Evolutionary conservation across 2,329 filamentous ascomycete genomes (phyloP), one percentile per base, ranked within the genome.

Genomic region (Xylaria digitata): DNA sequence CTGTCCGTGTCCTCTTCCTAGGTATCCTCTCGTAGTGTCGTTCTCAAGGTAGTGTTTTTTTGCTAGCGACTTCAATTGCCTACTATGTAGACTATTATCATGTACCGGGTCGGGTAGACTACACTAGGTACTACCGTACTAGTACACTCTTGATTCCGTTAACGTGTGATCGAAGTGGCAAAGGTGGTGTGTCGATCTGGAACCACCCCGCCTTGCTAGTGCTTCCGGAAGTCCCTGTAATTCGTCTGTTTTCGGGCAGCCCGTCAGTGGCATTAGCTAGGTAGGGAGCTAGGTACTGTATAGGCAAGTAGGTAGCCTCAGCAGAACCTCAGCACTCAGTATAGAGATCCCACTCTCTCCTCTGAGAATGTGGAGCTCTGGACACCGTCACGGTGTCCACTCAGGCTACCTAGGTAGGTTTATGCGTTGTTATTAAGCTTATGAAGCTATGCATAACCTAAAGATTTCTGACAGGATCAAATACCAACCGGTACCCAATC

Each of bases 111-210:
- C 26, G 26, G 26, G 26, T 26, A 26, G 26, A 26, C 26, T 26
- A 26, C 3, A 26, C 26, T 26, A 5, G 26, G 26, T 26, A 26
- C 45, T 11, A 48, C 11, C 11, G 19, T 21, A 19, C 21, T 46
- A 19, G 17, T 46, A n/a, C 9, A 19, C n/a, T 46, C 19, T 46
- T 19, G 8, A 46, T 46, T 46, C 21, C 45, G 13, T 40, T 40
- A 40, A 40, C 37, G 37, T 54, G 17, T 19, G 40, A 53, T 45
- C 40, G 19, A 48, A 46, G 60, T 62, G 60, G 60, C 52, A 56
- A 56, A 30, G 52, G 42, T 17, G 23, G 32, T 15, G 32, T 50
- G 32, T 55, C 52, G 52, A 49, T 56, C 46, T 56, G 32, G 59
- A 62, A 43, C 13, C 30, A 62, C 40, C 59, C 60, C 60, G 53